Evolutionary conservation across 768 basidiomycete species (phyloP), one percentile per base, ranked within the genome.

Genomic region (Lactarius hatsudake): DNA sequence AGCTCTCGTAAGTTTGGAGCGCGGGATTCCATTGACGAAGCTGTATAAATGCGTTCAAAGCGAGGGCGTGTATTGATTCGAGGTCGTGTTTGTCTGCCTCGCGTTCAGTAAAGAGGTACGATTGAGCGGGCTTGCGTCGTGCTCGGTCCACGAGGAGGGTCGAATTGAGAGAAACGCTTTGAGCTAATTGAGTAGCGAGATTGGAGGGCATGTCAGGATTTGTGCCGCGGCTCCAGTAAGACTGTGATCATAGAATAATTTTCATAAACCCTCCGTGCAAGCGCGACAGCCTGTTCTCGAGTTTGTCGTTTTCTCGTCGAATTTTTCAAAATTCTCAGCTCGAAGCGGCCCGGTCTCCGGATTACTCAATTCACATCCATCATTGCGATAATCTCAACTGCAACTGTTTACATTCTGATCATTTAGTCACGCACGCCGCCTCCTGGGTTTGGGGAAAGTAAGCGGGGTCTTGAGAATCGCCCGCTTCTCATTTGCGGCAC

Each of bases 11-110:
- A 59, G 78, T 78, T 6, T 78, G 78, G 58, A 96, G 78, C 0
- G 76, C 74, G 2, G 87, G 80, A 58, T 89, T 84, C 40, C 96
- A 76, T 2, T 84, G 76, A 26, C 84, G 76, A 18, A 97, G 83
- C 58, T 92, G 90, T 1, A 87, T 76, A 70, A 94, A 87, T 8
- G 89, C 93, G 73, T 93, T 94, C 59, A 84, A 78, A 3, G 84
- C 93, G 10, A 98, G 82, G 0, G 93, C 88, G 73, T 91, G 85
- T 62, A 98, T 85, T 7, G 93, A 84, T 74, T 96, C 89, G 65
- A 97, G 80, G 77, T 98, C 95, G 75, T 97, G 90, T 65, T 86
- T 80, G 72, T 91, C 87, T 10, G 94, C 94, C 59, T 92, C 90
- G 66, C 84, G 83, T 48, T 89, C 86, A 17, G 90, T 86, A 76